Conservation (phyloP, 306 rosid species). For the Sicyos edulis region DNA sequence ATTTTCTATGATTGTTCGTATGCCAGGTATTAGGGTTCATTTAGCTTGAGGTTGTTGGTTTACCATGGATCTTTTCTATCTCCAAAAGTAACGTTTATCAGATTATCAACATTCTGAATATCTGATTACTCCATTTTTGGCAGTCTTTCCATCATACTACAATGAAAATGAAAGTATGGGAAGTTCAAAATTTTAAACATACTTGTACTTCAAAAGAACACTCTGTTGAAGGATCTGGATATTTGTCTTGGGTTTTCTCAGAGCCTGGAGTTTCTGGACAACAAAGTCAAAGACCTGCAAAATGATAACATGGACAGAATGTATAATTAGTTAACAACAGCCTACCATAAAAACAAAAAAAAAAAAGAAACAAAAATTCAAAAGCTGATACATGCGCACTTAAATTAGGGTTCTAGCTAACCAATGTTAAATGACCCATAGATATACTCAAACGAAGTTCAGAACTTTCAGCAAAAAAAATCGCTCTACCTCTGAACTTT, state of each 20-base stretch:
- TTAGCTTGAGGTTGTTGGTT: too few species aligned
- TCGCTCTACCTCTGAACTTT: not conserved
- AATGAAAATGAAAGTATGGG: not conserved
- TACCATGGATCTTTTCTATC: too few species aligned
- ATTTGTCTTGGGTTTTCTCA: slow-evolving; percentile 96
- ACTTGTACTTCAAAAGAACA: slow-evolving; percentile 95
- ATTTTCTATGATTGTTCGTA: too few species aligned
- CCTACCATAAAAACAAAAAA: not conserved
- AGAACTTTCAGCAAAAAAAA: slow-evolving; percentile 2
- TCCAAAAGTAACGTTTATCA: too few species aligned
- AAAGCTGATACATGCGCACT: not conserved
- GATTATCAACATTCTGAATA: not conserved
- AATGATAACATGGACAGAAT: slow-evolving; percentile 24
- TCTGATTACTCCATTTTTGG: not conserved
- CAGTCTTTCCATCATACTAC: not conserved
- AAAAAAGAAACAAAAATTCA: not conserved
- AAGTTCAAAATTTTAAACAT: slow-evolving; percentile 27
- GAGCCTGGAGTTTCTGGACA: slow-evolving; percentile 93
- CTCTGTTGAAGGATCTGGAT: slow-evolving; percentile 97
- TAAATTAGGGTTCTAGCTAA: slow-evolving; percentile 3
- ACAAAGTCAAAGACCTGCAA: slow-evolving; percentile 81
- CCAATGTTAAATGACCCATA: slow-evolving; percentile 6
- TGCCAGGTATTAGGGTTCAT: too few species aligned
- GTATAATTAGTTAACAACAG: not conserved
- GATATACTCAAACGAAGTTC: not conserved